Percentiles rank a stretch among this genome's conserved stretches.
These are phyloP conservation scores for Mariannaea elegans DNA, from an alignment of 2,329 filamentous ascomycete species.

Conservation along the genomic window DNA sequence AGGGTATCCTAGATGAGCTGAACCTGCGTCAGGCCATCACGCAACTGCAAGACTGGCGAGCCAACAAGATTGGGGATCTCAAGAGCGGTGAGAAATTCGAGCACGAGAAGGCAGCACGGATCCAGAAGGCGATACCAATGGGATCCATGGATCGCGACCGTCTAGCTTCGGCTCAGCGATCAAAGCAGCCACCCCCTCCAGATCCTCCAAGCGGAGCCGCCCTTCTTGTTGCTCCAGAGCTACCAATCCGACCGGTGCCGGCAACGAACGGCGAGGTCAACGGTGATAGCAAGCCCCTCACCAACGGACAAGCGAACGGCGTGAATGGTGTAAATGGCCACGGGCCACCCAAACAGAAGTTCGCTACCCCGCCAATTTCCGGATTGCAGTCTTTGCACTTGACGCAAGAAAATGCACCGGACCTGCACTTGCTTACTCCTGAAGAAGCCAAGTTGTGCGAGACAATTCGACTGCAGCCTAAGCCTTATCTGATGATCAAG, in stretches of 20 bases:
- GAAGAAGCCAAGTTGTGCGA: slow-evolving; percentile 91
- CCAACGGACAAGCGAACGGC: slow-evolving; percentile 56
- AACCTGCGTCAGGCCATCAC: slow-evolving; percentile 89
- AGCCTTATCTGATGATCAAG: slow-evolving; percentile 95
- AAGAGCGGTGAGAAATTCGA: slow-evolving; percentile 93
- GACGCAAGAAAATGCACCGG: slow-evolving; percentile 78
- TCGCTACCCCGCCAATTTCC: slow-evolving; percentile 64
- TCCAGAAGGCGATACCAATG: slow-evolving; percentile 75
- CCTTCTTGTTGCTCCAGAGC: slow-evolving; percentile 79
- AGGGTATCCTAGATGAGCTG: slow-evolving; percentile 88
- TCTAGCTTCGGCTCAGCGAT: slow-evolving; percentile 75
- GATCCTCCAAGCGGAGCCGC: slow-evolving; percentile 81
- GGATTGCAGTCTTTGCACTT: slow-evolving; percentile 72
- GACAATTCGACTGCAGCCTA: slow-evolving; percentile 84
- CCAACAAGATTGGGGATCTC: slow-evolving; percentile 83
- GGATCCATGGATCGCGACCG: slow-evolving; percentile 85
- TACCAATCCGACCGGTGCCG: slow-evolving; percentile 67
- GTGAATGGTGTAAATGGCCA: slow-evolving; percentile 51
- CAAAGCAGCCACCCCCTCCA: slow-evolving; percentile 70
- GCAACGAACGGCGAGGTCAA: slow-evolving; percentile 49
- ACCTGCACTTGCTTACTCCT: slow-evolving; percentile 84
- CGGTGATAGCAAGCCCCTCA: slow-evolving; percentile 61
- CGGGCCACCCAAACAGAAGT: slow-evolving; percentile 56
- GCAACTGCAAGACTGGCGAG: slow-evolving; percentile 94
- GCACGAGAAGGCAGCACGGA: slow-evolving; percentile 80